Base-by-base conservation (phyloP, 139 green algal species). In the Pseudopediastrum boryanum region DNA sequence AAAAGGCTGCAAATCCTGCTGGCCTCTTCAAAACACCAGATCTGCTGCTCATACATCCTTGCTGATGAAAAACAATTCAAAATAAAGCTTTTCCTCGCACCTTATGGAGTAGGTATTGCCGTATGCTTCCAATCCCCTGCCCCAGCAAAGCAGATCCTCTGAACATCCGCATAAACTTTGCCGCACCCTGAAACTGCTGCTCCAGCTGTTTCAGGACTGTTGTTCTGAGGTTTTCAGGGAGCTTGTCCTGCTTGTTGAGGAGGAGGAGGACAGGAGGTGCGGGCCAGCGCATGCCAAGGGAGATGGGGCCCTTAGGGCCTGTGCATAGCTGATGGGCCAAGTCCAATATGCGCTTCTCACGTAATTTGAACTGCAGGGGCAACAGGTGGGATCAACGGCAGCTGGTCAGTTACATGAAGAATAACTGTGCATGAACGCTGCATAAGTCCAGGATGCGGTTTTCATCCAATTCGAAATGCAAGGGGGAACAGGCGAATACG, bases 241-340 rank as follows among this genome's bases (percentile, higher is more conserved):
- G 41, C 42, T 81, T 72, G 38, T 84, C 78, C 38, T 81, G 58
- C 54, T 84, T 84, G 38, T 84, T 84, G 35, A 84, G 63, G 64
- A 81, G 66, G 21, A 81, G 25, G 2, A 64, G 13, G 9, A 39
- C 29, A 8, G 75, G 65, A 25, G 75, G 75, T 10, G 36, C 27
- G 23, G 29, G 35, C 75, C 65, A 75, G 39, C 43, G n/a, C 3
- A 25, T 21, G 19, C 42, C 9, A 4, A 83, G 43, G 33, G 42
- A 50, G 4, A 52, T 21, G 6, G 46, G 56, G n/a, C n/a, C n/a
- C n/a, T n/a, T n/a, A 23, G 77, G 77, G 4, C 56, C 61, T 43
- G 42, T 51, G 44, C 41, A 29, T 9, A 78, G 27, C 71, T 75
- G 58, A n/a, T 54, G 44, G 2, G 38, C 46, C 39, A 71, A n/a